Evolutionary conservation across 2,329 filamentous ascomycete species (phyloP), one percentile per base, ranked within the genome.

Genomic region (Epichloe sibirici): DNA sequence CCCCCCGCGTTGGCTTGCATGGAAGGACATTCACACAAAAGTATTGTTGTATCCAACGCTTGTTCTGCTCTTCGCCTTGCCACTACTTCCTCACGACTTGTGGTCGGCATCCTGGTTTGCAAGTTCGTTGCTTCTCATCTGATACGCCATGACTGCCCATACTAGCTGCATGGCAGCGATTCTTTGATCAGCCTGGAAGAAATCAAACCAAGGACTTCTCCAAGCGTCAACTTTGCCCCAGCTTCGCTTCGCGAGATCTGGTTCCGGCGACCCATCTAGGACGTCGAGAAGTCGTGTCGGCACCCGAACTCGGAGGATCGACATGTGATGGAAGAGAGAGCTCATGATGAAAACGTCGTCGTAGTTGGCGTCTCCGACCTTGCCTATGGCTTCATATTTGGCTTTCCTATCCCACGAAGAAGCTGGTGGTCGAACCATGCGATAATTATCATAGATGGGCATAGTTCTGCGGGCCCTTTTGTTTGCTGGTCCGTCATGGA

Each of bases 261-360:
- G 63, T 37, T 69, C 66, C 3, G 58, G 59, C 4, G 66, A 66
- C 1, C 80, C 80, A 7, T 73, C 75, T 2, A 84, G 57, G 7
- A 78, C 75, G 15, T 71, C 69, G 34, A 84, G 66, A 46, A 83
- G 62, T 25, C 69, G 66, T 31, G 68, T 65, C 2, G 81, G 79
- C 17, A 84, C 78, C n/a, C 79, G 73, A 28, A 82, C 73, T 25
- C 81, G 68, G 53, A 84, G 60, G 47, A 85, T 64, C 28, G 73
- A 77, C 12, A 85, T 56, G 59, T 85, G 81, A 59, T 85, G 81
- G 62, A 82, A 82, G 34, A 84, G 63, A 4, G 73, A 74, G 63
- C 78, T 82, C 42, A 84, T 62, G 42, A 85, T 69, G 56, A 82
- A 84, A 2, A 84, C 68, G 58, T 85, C 81, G 57, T 85, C 81